Conservation (phyloP, 371 early-diverging fungal species). For the Mortierella sp. region DNA sequence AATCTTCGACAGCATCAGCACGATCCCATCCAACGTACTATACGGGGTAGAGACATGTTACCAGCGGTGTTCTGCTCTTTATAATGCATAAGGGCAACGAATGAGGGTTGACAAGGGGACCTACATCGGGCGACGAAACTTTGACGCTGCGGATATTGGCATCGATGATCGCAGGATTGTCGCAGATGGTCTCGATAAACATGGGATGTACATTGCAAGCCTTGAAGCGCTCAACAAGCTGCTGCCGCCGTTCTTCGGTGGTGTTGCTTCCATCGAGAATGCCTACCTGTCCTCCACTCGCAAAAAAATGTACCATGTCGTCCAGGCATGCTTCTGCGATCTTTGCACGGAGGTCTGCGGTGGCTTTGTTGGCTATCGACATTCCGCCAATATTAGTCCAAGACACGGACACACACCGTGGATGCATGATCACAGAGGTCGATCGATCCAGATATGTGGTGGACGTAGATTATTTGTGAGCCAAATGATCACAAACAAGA, state of each 20-base stretch:
- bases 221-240: constrained; percentile 75
- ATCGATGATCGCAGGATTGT: constrained; percentile 76
- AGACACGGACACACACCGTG: not conserved
- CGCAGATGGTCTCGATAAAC: constrained; percentile 88
- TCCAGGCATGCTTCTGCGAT: constrained; percentile 83
- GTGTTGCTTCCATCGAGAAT: constrained; percentile 96
- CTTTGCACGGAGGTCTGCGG: constrained; percentile 59
- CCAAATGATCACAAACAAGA: not conserved
- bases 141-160: constrained; percentile 90
- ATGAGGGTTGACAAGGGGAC: too few relatives aligned
- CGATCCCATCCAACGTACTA: constrained; percentile 83
- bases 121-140: constrained; percentile 90
- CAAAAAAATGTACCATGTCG: constrained; percentile 89
- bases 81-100: too few relatives aligned
- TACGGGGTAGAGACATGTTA: not conserved
- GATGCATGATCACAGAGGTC: not conserved
- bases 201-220: constrained; percentile 72
- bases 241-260: constrained; percentile 77
- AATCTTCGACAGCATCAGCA: constrained; percentile 87
- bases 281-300: constrained; percentile 87
- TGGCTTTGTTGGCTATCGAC: constrained; percentile 67
- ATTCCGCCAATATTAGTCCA: too few relatives aligned
- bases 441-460: constrained; percentile 4
- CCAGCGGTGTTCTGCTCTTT: too few relatives aligned
- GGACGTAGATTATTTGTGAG: not conserved